A percentile compares a stretch with the other conserved stretches of the same genome.
Evolutionary conservation across 140 eudicot genomes (phyloP).

Genomic region (Bidens hawaiensis): DNA sequence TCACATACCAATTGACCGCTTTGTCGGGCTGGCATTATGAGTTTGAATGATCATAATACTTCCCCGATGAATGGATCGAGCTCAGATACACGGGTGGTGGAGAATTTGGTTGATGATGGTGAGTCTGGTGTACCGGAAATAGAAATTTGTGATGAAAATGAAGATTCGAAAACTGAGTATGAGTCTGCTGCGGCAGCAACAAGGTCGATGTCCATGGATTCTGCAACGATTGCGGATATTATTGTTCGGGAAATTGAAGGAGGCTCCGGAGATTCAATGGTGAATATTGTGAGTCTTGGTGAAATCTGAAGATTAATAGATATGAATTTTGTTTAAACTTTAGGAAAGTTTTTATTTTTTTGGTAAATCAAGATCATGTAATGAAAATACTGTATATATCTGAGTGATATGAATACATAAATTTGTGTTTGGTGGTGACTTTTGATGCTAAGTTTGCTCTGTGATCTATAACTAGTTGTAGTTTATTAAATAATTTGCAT

Average conservation of each 20-base stretch:
- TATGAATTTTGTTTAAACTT: not conserved
- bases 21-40: conserved; percentile 55
- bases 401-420: not conserved
- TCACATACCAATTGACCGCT: conserved; percentile 64
- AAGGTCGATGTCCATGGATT: conserved; percentile 25
- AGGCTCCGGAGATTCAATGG: not conserved
- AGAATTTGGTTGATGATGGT: conserved; percentile 11
- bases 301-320: not conserved
- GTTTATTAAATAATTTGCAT: too few relatives aligned
- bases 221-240: not conserved
- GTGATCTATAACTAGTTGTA: too few relatives aligned
- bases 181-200: conserved; percentile 7
- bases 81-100: conserved; percentile 13
- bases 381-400: not conserved
- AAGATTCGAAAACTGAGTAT: conserved; percentile 29
- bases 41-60: conserved; percentile 22
- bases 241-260: conserved; percentile 1
- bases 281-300: not conserved
- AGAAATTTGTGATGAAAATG: conserved; percentile 20
- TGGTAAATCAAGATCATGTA: not conserved
- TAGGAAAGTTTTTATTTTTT: conserved; percentile 9
- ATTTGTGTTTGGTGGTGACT: too few relatives aligned
- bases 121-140: conserved; percentile 10
- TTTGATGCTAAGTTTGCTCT: too few relatives aligned
- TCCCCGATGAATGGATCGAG: conserved; percentile 4